These are phyloP conservation scores for Aureobasidium uvarum DNA, from an alignment of 2,329 filamentous ascomycete species.

Conservation along the genomic window DNA sequence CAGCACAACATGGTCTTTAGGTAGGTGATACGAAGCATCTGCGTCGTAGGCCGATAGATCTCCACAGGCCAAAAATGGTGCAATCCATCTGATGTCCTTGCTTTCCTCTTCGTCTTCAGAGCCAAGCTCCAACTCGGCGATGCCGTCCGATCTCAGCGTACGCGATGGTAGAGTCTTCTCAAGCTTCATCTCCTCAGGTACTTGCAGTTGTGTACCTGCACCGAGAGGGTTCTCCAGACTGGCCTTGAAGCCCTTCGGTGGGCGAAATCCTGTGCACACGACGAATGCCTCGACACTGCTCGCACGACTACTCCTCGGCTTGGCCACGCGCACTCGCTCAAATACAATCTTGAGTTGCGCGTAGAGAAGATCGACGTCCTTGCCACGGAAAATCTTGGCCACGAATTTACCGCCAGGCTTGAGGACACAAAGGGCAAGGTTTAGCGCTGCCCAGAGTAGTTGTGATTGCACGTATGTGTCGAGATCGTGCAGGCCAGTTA, in stretches of 20 bases:
- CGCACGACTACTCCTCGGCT: slow-evolving; percentile 89
- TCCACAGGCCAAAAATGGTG: slow-evolving; percentile 94
- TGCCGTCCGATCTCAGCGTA: slow-evolving; percentile 46
- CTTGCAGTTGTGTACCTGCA: slow-evolving; percentile 56
- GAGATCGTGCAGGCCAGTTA: slow-evolving; percentile 93
- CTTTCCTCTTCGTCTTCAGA: slow-evolving; percentile 46
- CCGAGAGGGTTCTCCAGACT: slow-evolving; percentile 74
- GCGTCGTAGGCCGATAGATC: slow-evolving; percentile 94
- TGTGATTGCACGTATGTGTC: slow-evolving; percentile 98
- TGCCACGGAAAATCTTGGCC: slow-evolving; percentile 93
- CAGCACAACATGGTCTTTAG: slow-evolving; percentile 79
- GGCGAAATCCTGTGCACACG: slow-evolving; percentile 85
- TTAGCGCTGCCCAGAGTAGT: slow-evolving; percentile 88
- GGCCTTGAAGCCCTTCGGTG: slow-evolving; percentile 71
- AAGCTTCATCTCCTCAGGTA: slow-evolving; percentile 10
- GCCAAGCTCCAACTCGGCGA: slow-evolving; percentile 49
- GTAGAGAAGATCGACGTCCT: slow-evolving; percentile 93
- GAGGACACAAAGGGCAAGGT: slow-evolving; percentile 88
- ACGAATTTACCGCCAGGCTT: slow-evolving; percentile 94
- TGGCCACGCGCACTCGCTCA: slow-evolving; percentile 80
- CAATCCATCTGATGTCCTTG: slow-evolving; percentile 71
- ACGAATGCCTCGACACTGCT: slow-evolving; percentile 97
- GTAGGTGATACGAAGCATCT: slow-evolving; percentile 88
- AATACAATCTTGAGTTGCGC: slow-evolving; percentile 94
- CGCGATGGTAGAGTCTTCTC: slow-evolving; percentile 33